Evolutionary conservation across 2,329 filamentous ascomycete species (phyloP).

Genomic region (Diplodia mutila): DNA sequence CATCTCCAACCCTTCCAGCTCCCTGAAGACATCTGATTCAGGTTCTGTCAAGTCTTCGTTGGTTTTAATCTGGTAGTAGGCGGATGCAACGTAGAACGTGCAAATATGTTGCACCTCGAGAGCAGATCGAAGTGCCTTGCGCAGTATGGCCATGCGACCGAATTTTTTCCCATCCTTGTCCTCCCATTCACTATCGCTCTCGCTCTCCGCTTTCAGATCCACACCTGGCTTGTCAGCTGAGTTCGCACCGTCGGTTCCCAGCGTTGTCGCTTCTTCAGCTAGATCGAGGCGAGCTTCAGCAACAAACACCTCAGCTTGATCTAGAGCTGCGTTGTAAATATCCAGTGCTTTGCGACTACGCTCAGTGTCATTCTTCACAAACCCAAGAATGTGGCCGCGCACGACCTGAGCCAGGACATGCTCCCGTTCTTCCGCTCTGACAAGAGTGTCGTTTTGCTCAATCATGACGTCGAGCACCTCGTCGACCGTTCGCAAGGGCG

Average conservation of each 20-base stretch:
- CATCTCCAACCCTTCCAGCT: constrained; percentile 71
- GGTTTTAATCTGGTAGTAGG: constrained; percentile 80
- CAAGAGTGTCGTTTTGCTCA: constrained; percentile 72
- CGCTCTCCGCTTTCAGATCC: constrained; percentile 23
- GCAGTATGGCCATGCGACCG: constrained; percentile 59
- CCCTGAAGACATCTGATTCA: constrained; percentile 67
- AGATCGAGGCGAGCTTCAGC: constrained; percentile 67
- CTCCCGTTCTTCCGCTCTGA: constrained; percentile 70
- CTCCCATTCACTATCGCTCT: constrained; percentile 42
- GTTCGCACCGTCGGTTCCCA: constrained; percentile 37
- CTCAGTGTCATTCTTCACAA: constrained; percentile 60
- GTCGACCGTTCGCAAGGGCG: constrained; percentile 76
- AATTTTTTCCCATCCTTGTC: constrained; percentile 43
- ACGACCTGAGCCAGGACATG: constrained; percentile 67
- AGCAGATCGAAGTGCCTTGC: constrained; percentile 69
- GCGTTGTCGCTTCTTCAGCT: constrained; percentile 51
- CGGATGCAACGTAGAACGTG: constrained; percentile 82
- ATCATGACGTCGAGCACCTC: constrained; percentile 93
- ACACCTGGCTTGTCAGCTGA: constrained; percentile 32
- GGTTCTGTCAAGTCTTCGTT: constrained; percentile 66
- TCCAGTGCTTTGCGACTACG: constrained; percentile 67
- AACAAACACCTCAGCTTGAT: constrained; percentile 55
- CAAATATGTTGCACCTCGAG: constrained; percentile 82
- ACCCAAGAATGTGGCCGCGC: constrained; percentile 78
- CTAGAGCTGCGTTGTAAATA: constrained; percentile 65